Conservation (phyloP, 768 basidiomycete genomes). For the Termitomyces sp. region DNA sequence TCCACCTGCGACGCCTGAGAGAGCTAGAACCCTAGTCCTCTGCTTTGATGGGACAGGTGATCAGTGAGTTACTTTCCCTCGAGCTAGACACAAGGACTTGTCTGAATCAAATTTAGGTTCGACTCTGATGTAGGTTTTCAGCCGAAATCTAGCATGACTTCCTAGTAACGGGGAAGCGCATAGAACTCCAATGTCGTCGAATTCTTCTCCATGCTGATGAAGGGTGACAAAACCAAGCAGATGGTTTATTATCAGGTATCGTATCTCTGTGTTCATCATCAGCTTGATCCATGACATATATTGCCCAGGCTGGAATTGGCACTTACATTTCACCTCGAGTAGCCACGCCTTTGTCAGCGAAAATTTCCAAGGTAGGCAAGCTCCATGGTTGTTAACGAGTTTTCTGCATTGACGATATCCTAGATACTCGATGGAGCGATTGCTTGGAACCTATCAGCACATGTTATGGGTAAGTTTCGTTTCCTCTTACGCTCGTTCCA, state of each 20-base stretch:
- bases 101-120: slow-evolving; percentile 11
- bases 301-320: slow-evolving; percentile 47
- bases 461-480: slow-evolving; percentile 38
- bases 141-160: background rate
- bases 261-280: background rate
- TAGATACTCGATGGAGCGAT: slow-evolving; percentile 39
- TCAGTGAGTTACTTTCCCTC: slow-evolving; percentile 23
- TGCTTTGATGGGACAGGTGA: slow-evolving; percentile 37
- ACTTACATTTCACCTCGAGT: slow-evolving; percentile 52
- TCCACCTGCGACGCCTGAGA: background rate
- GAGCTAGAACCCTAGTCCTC: slow-evolving; percentile 37
- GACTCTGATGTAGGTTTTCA: slow-evolving; percentile 18
- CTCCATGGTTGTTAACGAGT: too few relatives aligned
- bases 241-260: slow-evolving; percentile 40
- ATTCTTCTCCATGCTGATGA: slow-evolving; percentile 33
- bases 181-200: slow-evolving; percentile 39
- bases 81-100: too few relatives aligned
- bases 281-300: background rate
- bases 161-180: background rate
- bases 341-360: slow-evolving; percentile 42
- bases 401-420: background rate
- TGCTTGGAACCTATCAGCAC: slow-evolving; percentile 46
- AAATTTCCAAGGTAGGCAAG: slow-evolving; percentile 21
- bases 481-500: background rate
- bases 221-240: slow-evolving; percentile 30